Evolutionary conservation across 2,329 filamentous ascomycete genomes (phyloP), one percentile per base, ranked within the genome.

Genomic region (Cercospora citrullina): DNA sequence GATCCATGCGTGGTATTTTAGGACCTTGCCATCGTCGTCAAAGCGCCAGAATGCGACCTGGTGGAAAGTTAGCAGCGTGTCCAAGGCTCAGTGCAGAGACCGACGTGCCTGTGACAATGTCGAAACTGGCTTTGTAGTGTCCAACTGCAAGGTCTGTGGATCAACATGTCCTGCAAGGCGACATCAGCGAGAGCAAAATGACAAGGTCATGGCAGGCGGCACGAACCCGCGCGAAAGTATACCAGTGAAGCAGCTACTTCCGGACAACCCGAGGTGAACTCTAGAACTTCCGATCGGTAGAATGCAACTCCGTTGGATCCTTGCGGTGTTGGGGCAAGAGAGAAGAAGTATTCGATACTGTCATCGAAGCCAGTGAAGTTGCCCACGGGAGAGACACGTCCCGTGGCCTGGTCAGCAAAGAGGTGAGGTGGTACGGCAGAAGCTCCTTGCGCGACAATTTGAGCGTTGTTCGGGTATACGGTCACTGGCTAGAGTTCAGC

Each of bases 1-100:
- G 21, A 83, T 79, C 76, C 78, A 82, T n/a, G 81, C 81, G 70
- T 84, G 81, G 69, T 82, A 83, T 28, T 80, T 77, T 4, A 79
- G 65, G 6, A 83, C 81, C n/a, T 76, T 79, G 48, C 84, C 83
- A 2, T 76, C 66, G 4, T 80, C 75, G 67, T 84, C 81, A 65
- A 85, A 82, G 30, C 78, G 79, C 82, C 82, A 85, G 69, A 84
- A 85, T 0, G 81, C 80, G 12, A 82, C 64, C 70, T 74, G 26
- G 36, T 39, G 7, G 36, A 39, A 16, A 1, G 36, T 39, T 39
- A 39, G 36, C 14, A 39, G 6, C 36, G 5, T 39, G 36, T 14
- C 5, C 14, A 39, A 16, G n/a, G 36, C 36, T 39, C 14, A 39
- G 14, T n/a, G 36, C 14, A 39, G 14, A 39, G 14, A 26, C n/a